Evolutionary conservation across 1,284 basidiomycete genomes (phyloP).

Genomic region (Ganoderma lucidum): DNA sequence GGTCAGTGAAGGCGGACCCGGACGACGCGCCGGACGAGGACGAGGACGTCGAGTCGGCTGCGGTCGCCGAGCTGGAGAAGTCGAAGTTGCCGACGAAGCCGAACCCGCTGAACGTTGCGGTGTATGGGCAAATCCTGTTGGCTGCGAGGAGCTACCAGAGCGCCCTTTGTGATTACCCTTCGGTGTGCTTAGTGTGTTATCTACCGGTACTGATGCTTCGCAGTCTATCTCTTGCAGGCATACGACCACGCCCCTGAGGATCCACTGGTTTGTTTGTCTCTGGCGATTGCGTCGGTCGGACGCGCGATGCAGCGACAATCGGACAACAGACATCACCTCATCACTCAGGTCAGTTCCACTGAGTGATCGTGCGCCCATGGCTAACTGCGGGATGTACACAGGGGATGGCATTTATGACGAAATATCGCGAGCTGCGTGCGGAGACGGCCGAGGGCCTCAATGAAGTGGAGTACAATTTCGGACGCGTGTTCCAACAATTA

Average conservation of each 20-base stretch:
- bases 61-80: slow-evolving; percentile 32
- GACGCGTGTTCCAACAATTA: slow-evolving; percentile 89
- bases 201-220: slow-evolving; percentile 37
- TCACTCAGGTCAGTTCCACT: slow-evolving; percentile 65
- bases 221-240: slow-evolving; percentile 90
- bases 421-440: slow-evolving; percentile 71
- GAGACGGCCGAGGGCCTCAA: slow-evolving; percentile 55
- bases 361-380: no score
- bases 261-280: slow-evolving; percentile 83
- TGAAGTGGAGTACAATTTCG: slow-evolving; percentile 94
- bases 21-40: slow-evolving; percentile 48
- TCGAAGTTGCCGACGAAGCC: slow-evolving; percentile 66
- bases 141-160: slow-evolving; percentile 90
- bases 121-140: slow-evolving; percentile 91
- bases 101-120: slow-evolving; percentile 77
- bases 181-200: slow-evolving; percentile 1
- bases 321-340: slow-evolving; percentile 92
- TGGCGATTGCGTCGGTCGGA: slow-evolving; percentile 84
- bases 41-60: slow-evolving; percentile 35
- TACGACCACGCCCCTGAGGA: slow-evolving; percentile 88
- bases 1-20: slow-evolving; percentile 41
- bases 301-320: slow-evolving; percentile 93
- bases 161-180: slow-evolving; percentile 77
- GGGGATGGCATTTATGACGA: slow-evolving; percentile 84
- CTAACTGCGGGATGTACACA: slow-evolving; percentile 48